A percentile compares a stretch with the other conserved stretches of the same genome.
These are phyloP conservation scores for Lachancea lanzarotensis DNA, from an alignment of 805 yeast genomes.

Conservation along the genomic window DNA sequence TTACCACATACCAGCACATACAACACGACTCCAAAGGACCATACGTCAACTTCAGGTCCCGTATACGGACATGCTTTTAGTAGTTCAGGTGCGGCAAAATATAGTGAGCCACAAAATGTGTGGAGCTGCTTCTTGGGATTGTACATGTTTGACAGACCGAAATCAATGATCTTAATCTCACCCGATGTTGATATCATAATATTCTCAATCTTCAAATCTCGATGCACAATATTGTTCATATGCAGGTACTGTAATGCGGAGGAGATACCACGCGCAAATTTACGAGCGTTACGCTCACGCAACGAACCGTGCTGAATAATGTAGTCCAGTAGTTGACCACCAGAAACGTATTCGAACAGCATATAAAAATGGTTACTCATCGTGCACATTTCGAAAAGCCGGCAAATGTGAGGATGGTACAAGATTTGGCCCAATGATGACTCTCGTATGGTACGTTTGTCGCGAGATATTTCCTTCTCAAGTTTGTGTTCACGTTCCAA, in stretches of 20 bases:
- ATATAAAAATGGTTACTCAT: conserved; percentile 96
- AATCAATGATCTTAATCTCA: conserved; percentile 91
- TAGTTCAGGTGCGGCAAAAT: conserved; percentile 97
- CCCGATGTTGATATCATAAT: conserved; percentile 91
- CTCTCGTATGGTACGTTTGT: conserved; percentile 87
- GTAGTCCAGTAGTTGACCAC: conserved; percentile 96
- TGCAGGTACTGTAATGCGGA: conserved; percentile 93
- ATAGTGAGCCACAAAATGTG: conserved; percentile 94
- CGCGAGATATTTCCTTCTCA: conserved; percentile 82
- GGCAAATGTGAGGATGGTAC: conserved; percentile 87
- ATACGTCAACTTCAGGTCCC: conserved; percentile 97
- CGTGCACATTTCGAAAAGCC: conserved; percentile 87
- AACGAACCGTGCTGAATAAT: conserved; percentile 93
- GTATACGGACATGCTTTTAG: conserved; percentile 84
- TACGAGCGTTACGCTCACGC: conserved; percentile 89
- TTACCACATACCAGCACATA: conserved; percentile 95
- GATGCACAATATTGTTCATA: conserved; percentile 88
- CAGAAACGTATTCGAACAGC: conserved; percentile 93
- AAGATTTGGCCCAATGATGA: conserved; percentile 88
- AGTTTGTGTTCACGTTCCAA: conserved; percentile 59
- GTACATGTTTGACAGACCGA: conserved; percentile 87
- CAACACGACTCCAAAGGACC: conserved; percentile 96
- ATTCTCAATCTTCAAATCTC: conserved; percentile 94
- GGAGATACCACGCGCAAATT: conserved; percentile 90
- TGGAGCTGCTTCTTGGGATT: conserved; percentile 65